Percentiles rank a stretch among this genome's conserved stretches.
These are phyloP conservation scores for Hymenoscyphus occultus DNA, from an alignment of 2,329 filamentous ascomycete genomes.

Conservation along the genomic window DNA sequence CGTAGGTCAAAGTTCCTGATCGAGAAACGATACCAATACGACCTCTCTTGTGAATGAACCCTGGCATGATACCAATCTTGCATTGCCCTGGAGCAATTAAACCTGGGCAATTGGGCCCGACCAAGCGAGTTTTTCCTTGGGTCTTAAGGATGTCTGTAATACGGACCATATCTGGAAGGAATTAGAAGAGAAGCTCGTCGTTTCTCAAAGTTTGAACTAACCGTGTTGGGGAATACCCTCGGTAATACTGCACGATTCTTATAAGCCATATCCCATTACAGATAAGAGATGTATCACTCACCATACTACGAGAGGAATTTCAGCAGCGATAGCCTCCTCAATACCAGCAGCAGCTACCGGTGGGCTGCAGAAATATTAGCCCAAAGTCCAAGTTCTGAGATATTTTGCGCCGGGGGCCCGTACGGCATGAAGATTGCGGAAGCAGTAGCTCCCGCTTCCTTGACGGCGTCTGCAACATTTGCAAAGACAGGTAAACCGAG, in stretches of 20 bases:
- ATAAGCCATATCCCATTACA: conserved; percentile 25
- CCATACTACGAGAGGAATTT: conserved; percentile 93
- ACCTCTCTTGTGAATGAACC: conserved; percentile 99
- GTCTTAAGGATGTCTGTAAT: conserved; percentile 98
- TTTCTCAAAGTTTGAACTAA: conserved; percentile 44
- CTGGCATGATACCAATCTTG: conserved; percentile 99
- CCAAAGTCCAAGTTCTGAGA: conserved; percentile 8
- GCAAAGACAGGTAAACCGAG: conserved; percentile 91
- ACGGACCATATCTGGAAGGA: conserved; percentile 83
- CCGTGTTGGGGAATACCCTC: conserved; percentile 97
- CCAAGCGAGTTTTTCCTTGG: conserved; percentile 93
- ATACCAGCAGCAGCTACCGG: conserved; percentile 91
- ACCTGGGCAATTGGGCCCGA: conserved; percentile 97
- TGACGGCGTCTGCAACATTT: conserved; percentile 82
- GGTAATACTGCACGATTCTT: conserved; percentile 60
- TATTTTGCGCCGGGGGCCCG: conserved; percentile 11
- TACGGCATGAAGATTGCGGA: conserved; percentile 97
- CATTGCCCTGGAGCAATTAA: conserved; percentile 95
- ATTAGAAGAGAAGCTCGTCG: conserved; percentile 22
- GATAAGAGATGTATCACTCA: conserved; percentile 36
- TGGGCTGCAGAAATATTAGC: conserved; percentile 56
- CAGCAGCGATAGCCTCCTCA: conserved; percentile 90
- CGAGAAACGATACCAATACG: conserved; percentile 98
- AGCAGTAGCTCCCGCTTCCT: conserved; percentile 84
- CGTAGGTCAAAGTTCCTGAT: conserved; percentile 97